phyloP scores from a whole-genome alignment of 1,284 basidiomycete species.

The Boletellus dicymbophilus region DNA sequence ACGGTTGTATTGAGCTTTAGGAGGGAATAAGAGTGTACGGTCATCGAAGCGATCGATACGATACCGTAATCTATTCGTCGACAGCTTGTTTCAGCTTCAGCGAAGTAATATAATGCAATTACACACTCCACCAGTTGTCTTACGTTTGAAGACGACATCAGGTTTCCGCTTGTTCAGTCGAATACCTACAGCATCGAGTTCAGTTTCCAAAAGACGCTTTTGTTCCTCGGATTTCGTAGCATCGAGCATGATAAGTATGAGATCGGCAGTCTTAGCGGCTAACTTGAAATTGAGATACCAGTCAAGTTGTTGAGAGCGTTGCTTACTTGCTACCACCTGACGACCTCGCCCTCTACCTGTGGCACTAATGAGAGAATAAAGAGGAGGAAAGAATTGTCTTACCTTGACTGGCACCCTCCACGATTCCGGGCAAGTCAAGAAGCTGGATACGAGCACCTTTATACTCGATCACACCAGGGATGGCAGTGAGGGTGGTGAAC shows the following conservation, averaged over 20 bases:
- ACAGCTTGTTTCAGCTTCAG: not conserved
- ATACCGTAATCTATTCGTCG: constrained; percentile 30
- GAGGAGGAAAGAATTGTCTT: not conserved
- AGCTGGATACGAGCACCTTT: constrained; percentile 93
- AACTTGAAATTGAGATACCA: constrained; percentile 5
- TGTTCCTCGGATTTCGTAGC: constrained; percentile 97
- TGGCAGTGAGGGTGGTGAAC: constrained; percentile 94
- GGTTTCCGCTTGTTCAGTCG: constrained; percentile 89
- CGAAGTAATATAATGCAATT: not conserved
- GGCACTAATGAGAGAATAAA: not conserved
- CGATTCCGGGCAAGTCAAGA: constrained; percentile 96
- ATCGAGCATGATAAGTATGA: constrained; percentile 95
- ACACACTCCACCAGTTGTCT: constrained; percentile 89
- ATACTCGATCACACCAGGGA: constrained; percentile 93
- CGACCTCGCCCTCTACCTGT: constrained; percentile 88
- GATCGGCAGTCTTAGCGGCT: constrained; percentile 95
- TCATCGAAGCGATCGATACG: not conserved
- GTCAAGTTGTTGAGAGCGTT: not conserved
- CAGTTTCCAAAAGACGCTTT: constrained; percentile 83
- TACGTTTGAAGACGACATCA: constrained; percentile 85
- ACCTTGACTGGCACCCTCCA: constrained; percentile 93
- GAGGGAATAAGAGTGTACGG: constrained; percentile 1
- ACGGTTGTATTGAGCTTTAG: constrained; percentile 84
- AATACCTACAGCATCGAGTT: constrained; percentile 96
- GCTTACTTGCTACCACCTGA: constrained; percentile 87